Conservation (phyloP, 2,329 filamentous ascomycete genomes). For the Botrytis squamosa region DNA sequence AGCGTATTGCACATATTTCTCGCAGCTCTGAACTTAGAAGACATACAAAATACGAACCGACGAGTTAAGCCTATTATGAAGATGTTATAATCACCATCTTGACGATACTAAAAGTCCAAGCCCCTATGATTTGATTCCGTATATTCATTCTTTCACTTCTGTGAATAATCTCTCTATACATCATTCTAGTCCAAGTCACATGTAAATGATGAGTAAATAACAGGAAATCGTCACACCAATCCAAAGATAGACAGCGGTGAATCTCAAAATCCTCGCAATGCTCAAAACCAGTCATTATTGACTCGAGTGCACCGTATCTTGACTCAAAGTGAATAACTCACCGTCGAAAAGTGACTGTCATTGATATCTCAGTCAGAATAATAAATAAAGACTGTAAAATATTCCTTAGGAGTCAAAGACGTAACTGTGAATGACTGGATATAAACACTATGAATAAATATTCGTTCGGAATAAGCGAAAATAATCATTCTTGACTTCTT, state of each 20-base stretch:
- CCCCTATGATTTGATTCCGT: no score
- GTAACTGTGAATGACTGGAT: not conserved
- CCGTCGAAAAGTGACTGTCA: not conserved
- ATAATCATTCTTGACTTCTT: not conserved
- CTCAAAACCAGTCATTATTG: not conserved
- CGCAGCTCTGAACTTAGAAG: no score
- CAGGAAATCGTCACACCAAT: not conserved
- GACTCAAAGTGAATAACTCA: not conserved
- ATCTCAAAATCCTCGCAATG: not conserved
- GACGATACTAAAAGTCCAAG: no score
- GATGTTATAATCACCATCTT: no score
- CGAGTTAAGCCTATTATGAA: no score
- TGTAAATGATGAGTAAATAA: not conserved
- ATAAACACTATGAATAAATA: not conserved
- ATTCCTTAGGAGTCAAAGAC: accelerated
- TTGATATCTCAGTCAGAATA: not conserved
- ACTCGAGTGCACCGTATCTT: not conserved
- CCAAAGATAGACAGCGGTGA: not conserved
- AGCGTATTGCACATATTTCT: no score
- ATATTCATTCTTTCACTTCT: not conserved
- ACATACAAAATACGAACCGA: no score
- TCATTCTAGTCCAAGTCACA: accelerated
- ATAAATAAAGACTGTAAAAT: not conserved
- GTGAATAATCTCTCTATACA: not conserved
- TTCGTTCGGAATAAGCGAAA: not conserved